Evolutionary conservation across 441 rosid species (phyloP).

Genomic region (Kokia cookei): DNA sequence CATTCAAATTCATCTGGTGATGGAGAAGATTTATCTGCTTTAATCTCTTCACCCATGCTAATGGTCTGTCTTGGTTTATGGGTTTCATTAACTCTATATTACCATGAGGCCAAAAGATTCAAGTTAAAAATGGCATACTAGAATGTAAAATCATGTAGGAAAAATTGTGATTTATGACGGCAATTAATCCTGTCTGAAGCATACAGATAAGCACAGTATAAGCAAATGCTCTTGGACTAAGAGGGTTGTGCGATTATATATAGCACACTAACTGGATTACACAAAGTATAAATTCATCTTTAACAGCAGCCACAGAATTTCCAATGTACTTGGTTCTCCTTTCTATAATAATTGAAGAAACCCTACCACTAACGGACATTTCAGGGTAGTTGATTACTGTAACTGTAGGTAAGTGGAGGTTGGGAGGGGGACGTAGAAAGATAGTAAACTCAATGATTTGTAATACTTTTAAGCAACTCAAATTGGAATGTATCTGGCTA

Average conservation of each 20-base stretch:
- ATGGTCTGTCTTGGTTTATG: conserved; percentile 38
- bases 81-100: conserved; percentile 58
- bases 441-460: neutral
- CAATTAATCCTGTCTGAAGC: neutral
- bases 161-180: neutral
- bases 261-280: neutral
- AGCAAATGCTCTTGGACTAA: neutral
- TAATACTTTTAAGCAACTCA: neutral
- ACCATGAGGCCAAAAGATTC: neutral
- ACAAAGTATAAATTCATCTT: neutral
- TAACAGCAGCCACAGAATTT: neutral
- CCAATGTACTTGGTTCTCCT: neutral
- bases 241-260: neutral
- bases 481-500: neutral
- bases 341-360: neutral
- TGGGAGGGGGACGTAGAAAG: neutral
- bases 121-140: neutral
- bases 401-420: neutral
- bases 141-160: neutral
- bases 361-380: neutral
- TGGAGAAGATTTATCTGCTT: conserved; percentile 25
- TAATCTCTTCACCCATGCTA: conserved; percentile 25
- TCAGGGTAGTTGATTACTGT: neutral
- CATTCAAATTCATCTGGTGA: conserved; percentile 45
- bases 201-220: neutral